phyloP scores from a whole-genome alignment of 2,329 filamentous ascomycete genomes.

The Colletotrichum cordylinicola region DNA sequence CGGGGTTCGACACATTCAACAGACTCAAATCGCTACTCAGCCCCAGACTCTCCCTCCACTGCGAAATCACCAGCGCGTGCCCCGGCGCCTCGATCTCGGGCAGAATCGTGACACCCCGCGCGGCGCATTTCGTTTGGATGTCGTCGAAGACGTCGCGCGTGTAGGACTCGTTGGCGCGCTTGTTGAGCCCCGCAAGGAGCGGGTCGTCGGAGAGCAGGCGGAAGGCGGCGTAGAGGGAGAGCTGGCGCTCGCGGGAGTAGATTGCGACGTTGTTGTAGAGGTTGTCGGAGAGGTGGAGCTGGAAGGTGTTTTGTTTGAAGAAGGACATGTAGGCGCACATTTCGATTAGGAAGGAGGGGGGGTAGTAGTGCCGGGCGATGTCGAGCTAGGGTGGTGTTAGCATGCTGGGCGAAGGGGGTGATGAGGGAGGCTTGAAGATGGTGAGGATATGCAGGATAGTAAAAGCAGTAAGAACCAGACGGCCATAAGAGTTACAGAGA shows the following conservation, averaged over 20 bases:
- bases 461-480: no score
- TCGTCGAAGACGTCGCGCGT: conserved; percentile 54
- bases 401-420: background rate
- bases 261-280: conserved; percentile 54
- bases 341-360: conserved; percentile 58
- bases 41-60: conserved; percentile 64
- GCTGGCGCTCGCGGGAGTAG: conserved; percentile 51
- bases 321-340: conserved; percentile 65
- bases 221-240: conserved; percentile 61
- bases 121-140: conserved; percentile 57
- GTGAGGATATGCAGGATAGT: no score
- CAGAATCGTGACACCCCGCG: conserved; percentile 61
- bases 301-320: conserved; percentile 66
- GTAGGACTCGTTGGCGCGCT: conserved; percentile 60
- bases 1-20: conserved; percentile 48
- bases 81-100: conserved; percentile 67
- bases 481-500: no score
- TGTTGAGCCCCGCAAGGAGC: conserved; percentile 53
- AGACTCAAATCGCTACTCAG: conserved; percentile 51
- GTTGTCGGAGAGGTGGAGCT: conserved; percentile 65
- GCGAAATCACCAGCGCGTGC: conserved; percentile 60
- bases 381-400: conserved; percentile 41
- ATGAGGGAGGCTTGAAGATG: no score
- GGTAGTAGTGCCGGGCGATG: conserved; percentile 61
- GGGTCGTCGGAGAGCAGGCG: conserved; percentile 55